Conservation (phyloP, 768 basidiomycete species). For the Hysterangium stoloniferum region DNA sequence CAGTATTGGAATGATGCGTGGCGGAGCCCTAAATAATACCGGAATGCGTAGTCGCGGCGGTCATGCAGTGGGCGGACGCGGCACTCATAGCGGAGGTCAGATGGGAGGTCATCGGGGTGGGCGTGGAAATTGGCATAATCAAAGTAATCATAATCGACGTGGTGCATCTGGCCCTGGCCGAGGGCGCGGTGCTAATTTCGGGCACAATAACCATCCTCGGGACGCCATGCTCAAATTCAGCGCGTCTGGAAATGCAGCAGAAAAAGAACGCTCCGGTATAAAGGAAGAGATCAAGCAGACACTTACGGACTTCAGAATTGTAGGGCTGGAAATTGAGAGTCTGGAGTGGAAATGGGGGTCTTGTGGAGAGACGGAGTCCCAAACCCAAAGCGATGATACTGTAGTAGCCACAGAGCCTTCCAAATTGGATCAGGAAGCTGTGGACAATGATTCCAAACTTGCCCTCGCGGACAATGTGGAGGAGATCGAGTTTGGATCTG, state of each 20-base stretch:
- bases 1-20: conserved; percentile 22
- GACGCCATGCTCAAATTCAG: conserved; percentile 1
- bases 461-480: conserved; percentile 18
- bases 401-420: conserved; percentile 16
- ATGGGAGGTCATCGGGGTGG: conserved; percentile 30
- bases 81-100: conserved; percentile 17
- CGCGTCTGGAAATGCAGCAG: background rate
- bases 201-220: conserved; percentile 3
- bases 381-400: background rate
- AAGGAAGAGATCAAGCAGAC: conserved; percentile 86
- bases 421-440: conserved; percentile 31
- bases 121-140: conserved; percentile 55
- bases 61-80: conserved; percentile 34
- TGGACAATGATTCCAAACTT: conserved; percentile 24
- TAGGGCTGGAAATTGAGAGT: conserved; percentile 78
- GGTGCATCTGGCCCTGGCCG: conserved; percentile 41
- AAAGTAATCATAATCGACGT: conserved; percentile 59
- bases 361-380: conserved; percentile 13
- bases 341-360: conserved; percentile 85
- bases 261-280: conserved; percentile 41
- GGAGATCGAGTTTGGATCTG: conserved; percentile 14
- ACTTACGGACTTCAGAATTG: conserved; percentile 96
- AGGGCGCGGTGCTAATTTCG: conserved; percentile 5
- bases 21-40: conserved; percentile 31
- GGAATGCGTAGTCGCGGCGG: conserved; percentile 29